These are phyloP conservation scores for Cucumis hystrix DNA, from an alignment of 306 rosid species.

Conservation along the genomic window DNA sequence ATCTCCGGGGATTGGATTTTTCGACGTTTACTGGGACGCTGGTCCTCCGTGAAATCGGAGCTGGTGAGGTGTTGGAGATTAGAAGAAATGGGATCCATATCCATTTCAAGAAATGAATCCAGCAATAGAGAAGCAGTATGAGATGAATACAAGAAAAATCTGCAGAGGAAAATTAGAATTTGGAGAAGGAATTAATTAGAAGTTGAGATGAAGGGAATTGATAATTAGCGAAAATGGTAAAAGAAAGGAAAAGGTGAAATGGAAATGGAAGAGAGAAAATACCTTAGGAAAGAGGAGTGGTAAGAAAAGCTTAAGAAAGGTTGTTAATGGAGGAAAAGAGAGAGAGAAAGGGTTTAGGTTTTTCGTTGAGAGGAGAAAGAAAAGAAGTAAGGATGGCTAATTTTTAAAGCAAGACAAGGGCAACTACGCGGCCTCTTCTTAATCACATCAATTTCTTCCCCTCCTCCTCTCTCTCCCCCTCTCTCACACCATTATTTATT, in stretches of 20 bases:
- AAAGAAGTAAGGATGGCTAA: not conserved
- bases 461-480: not conserved
- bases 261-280: not conserved
- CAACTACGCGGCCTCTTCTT: constrained; percentile 9
- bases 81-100: not conserved
- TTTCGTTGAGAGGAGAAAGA: not conserved
- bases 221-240: not conserved
- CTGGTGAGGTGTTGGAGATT: not conserved
- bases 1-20: constrained; percentile 14
- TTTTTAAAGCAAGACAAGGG: not conserved
- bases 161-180: not conserved
- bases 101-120: not conserved
- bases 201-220: too few relatives aligned
- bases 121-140: not conserved
- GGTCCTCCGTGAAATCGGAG: not conserved
- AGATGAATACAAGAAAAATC: not conserved
- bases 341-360: not conserved
- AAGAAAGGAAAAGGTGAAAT: not conserved
- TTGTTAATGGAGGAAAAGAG: not conserved
- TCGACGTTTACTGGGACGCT: constrained; percentile 27
- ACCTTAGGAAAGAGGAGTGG: not conserved
- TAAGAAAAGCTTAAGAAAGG: not conserved
- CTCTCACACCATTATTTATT: not conserved
- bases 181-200: too few relatives aligned
- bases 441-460: not conserved